These are phyloP conservation scores for Aspergillus unguis DNA, from an alignment of 2,329 filamentous ascomycete genomes.

Conservation along the genomic window DNA sequence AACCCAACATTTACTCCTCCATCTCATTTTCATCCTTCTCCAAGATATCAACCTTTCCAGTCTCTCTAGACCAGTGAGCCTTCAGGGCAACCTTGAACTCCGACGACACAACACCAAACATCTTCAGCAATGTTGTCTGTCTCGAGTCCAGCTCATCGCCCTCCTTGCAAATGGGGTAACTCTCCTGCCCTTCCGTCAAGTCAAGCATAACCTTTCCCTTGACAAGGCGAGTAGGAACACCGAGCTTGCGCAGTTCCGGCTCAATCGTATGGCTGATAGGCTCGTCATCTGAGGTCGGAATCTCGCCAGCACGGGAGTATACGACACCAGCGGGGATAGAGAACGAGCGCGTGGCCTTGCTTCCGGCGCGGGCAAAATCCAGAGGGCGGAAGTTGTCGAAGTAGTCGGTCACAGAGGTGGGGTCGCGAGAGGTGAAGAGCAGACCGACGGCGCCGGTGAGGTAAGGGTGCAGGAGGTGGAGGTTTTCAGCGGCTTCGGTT, in stretches of 20 bases:
- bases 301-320: constrained; percentile 73
- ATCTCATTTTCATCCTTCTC: constrained; percentile 37
- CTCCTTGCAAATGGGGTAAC: constrained; percentile 76
- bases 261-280: constrained; percentile 84
- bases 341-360: constrained; percentile 69
- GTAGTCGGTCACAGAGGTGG: constrained; percentile 65
- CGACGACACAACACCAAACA: constrained; percentile 85
- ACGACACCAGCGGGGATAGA: constrained; percentile 79
- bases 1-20: constrained; percentile 35
- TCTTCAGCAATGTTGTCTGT: constrained; percentile 89
- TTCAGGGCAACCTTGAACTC: constrained; percentile 82
- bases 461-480: constrained; percentile 66
- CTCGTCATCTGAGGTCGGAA: constrained; percentile 76
- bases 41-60: constrained; percentile 40
- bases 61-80: constrained; percentile 56
- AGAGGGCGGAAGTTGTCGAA: constrained; percentile 69
- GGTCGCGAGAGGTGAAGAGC: constrained; percentile 78
- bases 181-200: constrained; percentile 43
- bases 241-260: constrained; percentile 82
- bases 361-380: constrained; percentile 89
- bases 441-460: constrained; percentile 82
- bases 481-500: constrained; percentile 75
- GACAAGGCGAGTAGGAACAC: constrained; percentile 82
- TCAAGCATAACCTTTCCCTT: constrained; percentile 83
- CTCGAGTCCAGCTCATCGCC: constrained; percentile 83